Base-by-base conservation (phyloP, 441 rosid species). In the Gossypium aridum region DNA sequence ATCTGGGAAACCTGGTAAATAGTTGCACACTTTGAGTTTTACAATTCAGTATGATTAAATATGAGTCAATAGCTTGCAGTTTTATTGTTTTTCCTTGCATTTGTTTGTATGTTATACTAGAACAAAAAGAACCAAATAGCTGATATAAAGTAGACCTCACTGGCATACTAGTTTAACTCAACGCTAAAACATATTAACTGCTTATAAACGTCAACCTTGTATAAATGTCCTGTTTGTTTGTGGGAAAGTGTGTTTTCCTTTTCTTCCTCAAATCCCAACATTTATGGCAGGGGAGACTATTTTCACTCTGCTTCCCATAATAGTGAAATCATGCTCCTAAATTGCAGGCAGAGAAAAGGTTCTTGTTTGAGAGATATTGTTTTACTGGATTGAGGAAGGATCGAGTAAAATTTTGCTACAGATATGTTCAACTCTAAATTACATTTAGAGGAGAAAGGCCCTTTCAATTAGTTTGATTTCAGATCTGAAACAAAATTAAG, bases 1-100 rank as follows among this genome's bases (percentile, higher is more conserved):
- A 86, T 91, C 97, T 20, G 99, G 98, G 79, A 95, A 87, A 82
- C 89, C 85, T 76, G 98, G 99, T 92, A 88, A 79, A 75, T 19
- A 23, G 25, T 73, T 74, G 64, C 61, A 49, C 28, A n/a, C 49
- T 59, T 67, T 68, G 47, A 26, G 70, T 69, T 57, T 37, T 56
- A 51, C 64, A n/a, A 19, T 2, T 39, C 26, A 31, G 25, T 16
- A 60, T 72, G 16, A 2, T 57, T 22, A 72, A 47, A 66, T 28
- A 31, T 2, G 17, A 31, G 31, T 19, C 10, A 19, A 14, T 25
- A 23, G 22, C 14, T 14, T n/a, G 72, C 3, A 49, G 43, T 25
- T 25, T 59, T 25, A 7, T 53, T n/a, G 8, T 0, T 67, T 65
- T 66, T 47, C 39, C 8, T 49, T 49, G 19, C 51, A 25, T 6